Conservation (phyloP, 2,329 filamentous ascomycete genomes). For the Ceratocystis ficicola region DNA sequence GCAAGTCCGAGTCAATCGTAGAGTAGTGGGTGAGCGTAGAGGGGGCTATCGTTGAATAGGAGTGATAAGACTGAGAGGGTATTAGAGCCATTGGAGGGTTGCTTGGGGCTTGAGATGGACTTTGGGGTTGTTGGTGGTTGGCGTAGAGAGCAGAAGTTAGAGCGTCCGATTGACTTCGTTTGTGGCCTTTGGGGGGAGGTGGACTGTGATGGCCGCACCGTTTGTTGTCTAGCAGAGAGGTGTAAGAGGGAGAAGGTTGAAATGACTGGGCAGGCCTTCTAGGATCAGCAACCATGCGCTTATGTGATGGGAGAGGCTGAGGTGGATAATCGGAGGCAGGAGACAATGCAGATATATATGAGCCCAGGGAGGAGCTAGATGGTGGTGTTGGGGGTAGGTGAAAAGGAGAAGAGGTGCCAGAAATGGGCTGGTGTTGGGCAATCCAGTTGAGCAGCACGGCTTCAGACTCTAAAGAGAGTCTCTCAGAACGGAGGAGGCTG, state of each 20-base stretch:
- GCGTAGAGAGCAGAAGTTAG: not conserved
- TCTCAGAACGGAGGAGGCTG: slow-evolving; percentile 15
- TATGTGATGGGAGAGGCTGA: not conserved
- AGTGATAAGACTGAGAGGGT: not conserved
- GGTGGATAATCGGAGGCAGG: not conserved
- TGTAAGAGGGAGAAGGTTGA: not conserved
- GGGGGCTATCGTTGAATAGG: not conserved
- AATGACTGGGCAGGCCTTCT: not conserved
- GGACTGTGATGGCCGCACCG: not conserved
- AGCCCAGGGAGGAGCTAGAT: not conserved
- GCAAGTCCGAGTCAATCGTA: slow-evolving; percentile 15
- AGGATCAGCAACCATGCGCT: not conserved
- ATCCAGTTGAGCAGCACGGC: slow-evolving; percentile 20
- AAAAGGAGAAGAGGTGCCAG: not conserved
- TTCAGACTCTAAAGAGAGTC: slow-evolving; percentile 19
- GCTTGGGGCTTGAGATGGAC: not conserved
- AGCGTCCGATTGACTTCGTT: not conserved
- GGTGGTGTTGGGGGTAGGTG: slow-evolving; percentile 8
- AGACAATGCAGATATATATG: slow-evolving; percentile 3
- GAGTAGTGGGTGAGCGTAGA: slow-evolving; percentile 2
- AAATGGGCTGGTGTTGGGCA: slow-evolving; percentile 12
- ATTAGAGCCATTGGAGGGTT: not conserved
- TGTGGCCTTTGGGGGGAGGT: too few relatives aligned
- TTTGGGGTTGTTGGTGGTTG: not conserved
- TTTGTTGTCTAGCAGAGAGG: not conserved